Evolutionary conservation across 2,329 filamentous ascomycete genomes (phyloP).

Genomic region (Ceratocystis eucalypticola): DNA sequence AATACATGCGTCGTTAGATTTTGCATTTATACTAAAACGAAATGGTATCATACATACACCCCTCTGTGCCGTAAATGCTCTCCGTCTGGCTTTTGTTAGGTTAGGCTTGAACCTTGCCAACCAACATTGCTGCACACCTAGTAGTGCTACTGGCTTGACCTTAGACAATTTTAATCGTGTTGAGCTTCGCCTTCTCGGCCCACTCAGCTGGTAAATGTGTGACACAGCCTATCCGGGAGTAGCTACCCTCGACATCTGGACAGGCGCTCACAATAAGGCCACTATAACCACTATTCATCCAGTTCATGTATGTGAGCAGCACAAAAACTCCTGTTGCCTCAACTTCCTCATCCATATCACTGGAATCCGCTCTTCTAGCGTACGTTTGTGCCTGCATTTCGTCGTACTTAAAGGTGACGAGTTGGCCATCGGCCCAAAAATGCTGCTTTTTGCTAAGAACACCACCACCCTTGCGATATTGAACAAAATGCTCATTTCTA

Average conservation of each 20-base stretch:
- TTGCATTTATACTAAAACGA: conserved; percentile 10
- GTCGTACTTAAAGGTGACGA: conserved; percentile 18
- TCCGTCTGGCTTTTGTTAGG: not conserved
- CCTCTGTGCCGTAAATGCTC: not conserved
- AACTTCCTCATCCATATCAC: conserved; percentile 16
- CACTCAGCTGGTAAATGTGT: conserved; percentile 17
- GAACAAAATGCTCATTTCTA: conserved; percentile 14
- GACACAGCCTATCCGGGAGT: conserved; percentile 16
- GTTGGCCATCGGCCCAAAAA: conserved; percentile 18
- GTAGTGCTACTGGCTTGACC: no score
- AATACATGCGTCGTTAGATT: not conserved
- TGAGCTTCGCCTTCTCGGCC: conserved; percentile 19
- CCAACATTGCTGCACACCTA: not conserved
- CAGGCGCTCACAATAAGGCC: conserved; percentile 17
- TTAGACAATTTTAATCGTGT: conserved; percentile 18
- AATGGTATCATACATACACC: conserved; percentile 16
- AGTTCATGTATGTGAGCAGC: conserved; percentile 18
- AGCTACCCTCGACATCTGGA: conserved; percentile 15
- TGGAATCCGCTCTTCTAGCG: conserved; percentile 2
- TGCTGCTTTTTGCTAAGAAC: conserved; percentile 17
- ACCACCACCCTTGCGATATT: conserved; percentile 19
- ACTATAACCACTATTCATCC: conserved; percentile 18
- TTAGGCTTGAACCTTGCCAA: not conserved
- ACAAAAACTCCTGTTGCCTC: conserved; percentile 18
- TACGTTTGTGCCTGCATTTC: conserved; percentile 18